These are phyloP conservation scores for Chenopodium album DNA, from an alignment of 148 eudicot genomes.

Conservation along the genomic window DNA sequence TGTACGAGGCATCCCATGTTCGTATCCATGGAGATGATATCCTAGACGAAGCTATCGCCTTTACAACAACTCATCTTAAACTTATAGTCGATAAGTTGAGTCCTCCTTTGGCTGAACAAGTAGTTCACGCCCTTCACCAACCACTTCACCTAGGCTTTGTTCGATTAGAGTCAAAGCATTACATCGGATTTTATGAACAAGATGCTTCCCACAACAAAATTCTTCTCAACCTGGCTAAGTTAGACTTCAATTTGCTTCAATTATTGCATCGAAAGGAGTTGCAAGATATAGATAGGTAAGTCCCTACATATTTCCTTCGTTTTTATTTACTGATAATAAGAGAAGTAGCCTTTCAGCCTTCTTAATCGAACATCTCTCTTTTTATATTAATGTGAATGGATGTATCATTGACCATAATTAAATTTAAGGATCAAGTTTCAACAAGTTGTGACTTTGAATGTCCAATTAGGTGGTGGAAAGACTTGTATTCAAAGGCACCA, in stretches of 20 bases:
- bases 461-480: background rate
- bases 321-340: too few species aligned
- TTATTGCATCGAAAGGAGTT: slow-evolving; percentile 39
- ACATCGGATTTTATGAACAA: slow-evolving; percentile 40
- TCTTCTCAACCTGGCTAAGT: slow-evolving; percentile 38
- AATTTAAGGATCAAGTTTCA: too few species aligned
- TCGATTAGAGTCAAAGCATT: slow-evolving; percentile 40
- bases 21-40: slow-evolving; percentile 27
- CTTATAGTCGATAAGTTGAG: background rate
- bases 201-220: slow-evolving; percentile 18
- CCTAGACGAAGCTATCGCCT: slow-evolving; percentile 20
- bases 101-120: slow-evolving; percentile 24
- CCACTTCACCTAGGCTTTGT: slow-evolving; percentile 35
- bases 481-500: slow-evolving; percentile 22
- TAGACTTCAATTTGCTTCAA: slow-evolving; percentile 21
- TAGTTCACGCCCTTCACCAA: slow-evolving; percentile 37
- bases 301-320: too few species aligned
- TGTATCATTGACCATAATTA: too few species aligned
- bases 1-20: slow-evolving; percentile 33
- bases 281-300: slow-evolving; percentile 28
- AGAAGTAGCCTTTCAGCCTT: too few species aligned
- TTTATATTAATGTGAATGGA: too few species aligned
- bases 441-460: too few species aligned
- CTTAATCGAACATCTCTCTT: too few species aligned
- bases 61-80: slow-evolving; percentile 33